Evolutionary conservation across 345 rosid species (phyloP).

Genomic region (Noccaea bulbosa): DNA sequence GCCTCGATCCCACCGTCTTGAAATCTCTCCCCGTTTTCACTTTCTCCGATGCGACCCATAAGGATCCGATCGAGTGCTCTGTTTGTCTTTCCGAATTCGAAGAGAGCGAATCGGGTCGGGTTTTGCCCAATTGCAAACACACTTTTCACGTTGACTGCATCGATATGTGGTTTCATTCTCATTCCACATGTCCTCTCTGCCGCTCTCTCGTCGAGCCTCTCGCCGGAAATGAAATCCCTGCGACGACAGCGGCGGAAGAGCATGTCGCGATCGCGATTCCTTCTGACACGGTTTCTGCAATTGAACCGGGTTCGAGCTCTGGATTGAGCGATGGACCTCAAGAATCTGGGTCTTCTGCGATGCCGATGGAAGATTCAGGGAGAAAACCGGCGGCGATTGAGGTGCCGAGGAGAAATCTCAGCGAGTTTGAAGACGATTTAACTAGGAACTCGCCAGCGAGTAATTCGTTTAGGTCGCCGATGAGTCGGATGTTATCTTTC

Average conservation of each 20-base stretch:
- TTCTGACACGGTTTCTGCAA: conserved; percentile 26
- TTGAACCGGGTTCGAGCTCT: conserved; percentile 44
- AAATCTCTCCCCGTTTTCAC: conserved; percentile 70
- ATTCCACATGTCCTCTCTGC: conserved; percentile 91
- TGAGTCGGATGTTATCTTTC: conserved; percentile 63
- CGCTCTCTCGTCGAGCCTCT: conserved; percentile 68
- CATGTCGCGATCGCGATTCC: conserved; percentile 35
- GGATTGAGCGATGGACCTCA: conserved; percentile 32
- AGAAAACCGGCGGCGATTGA: conserved; percentile 53
- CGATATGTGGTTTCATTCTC: conserved; percentile 98
- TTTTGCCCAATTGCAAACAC: conserved; percentile 80
- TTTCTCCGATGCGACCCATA: conserved; percentile 50
- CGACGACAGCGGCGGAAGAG: background rate
- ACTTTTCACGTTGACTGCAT: conserved; percentile 83
- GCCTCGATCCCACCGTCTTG: conserved; percentile 64
- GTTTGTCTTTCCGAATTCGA: conserved; percentile 90
- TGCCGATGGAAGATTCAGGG: conserved; percentile 33
- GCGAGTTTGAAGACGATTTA: conserved; percentile 44
- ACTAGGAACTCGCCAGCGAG: conserved; percentile 44
- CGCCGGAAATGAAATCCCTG: background rate
- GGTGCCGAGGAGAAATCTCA: conserved; percentile 44
- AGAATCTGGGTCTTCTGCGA: conserved; percentile 19
- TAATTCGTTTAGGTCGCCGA: conserved; percentile 61
- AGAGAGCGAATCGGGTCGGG: conserved; percentile 75
- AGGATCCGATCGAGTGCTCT: conserved; percentile 69